Evolutionary conservation across 176 grass and related monocot genomes (phyloP), one percentile per base, ranked within the genome.

Genomic region (Rhynchospora tenuis): DNA sequence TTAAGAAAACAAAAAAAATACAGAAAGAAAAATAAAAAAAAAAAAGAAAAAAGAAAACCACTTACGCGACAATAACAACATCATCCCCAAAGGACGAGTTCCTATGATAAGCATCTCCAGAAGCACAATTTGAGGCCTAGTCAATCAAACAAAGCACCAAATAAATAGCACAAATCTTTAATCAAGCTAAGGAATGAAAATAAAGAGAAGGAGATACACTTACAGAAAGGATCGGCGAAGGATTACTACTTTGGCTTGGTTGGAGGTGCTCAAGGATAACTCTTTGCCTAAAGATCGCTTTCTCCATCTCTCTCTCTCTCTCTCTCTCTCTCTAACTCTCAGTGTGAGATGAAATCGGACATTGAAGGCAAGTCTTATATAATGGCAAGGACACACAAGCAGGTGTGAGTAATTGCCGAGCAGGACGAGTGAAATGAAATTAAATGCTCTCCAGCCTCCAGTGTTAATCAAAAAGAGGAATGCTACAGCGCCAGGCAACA

Each of bases 21-120:
- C 48, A 61, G 12, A 48, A 38, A 29, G 72, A 64, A 57, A n/a
- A n/a, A n/a, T n/a, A n/a, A n/a, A n/a, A n/a, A 64, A 51, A 79
- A 0, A 26, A 42, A 43, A 43, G 6, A 22, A 81, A 58, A 13
- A 13, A 78, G 15, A 12, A 63, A 33, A 85, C 5, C 33, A 85
- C 91, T 95, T 86, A 98, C 96, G 93, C 96, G 56, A 98, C 96
- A 84, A 98, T 91, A 85, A 98, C 96, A 72, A 98, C 86, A 84
- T 98, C 93, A 42, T 98, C 96, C 19, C 84, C 93, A 65, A 92
- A 95, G 86, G 74, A 87, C 16, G 87, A 52, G 46, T 4, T 89
- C 69, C 86, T 88, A 61, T 91, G 79, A 83, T 90, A 93, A 58
- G 81, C 84, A 79, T 88, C 92, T 78, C 87, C 86, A 59, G 95